A percentile compares a stretch with the other conserved stretches of the same genome.
Evolutionary conservation across 2,329 filamentous ascomycete species (phyloP).

Genomic region (Fusarium sterilihyphosum): DNA sequence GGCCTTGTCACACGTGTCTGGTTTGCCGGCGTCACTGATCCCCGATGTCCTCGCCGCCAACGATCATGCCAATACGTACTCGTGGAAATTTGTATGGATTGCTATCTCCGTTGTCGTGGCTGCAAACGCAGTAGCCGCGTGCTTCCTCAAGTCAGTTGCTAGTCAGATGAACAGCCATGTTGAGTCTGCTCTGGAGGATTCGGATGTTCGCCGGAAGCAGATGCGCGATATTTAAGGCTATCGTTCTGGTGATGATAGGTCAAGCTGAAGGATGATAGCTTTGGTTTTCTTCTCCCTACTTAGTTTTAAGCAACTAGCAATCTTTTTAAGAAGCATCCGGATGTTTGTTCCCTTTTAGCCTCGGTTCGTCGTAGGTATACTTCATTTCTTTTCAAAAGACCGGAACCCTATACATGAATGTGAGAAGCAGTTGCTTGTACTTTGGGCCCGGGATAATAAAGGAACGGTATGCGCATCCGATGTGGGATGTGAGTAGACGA

Average conservation of each 20-base stretch:
- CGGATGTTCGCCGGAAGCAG: not conserved
- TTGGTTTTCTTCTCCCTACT: not conserved
- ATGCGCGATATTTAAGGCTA: not conserved
- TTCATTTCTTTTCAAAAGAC: rapidly evolving
- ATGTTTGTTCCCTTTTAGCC: no score
- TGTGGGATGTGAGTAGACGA: rapidly evolving
- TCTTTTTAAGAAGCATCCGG: not conserved
- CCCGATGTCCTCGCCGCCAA: not conserved
- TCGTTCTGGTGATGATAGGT: rapidly evolving
- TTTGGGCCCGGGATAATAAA: no score
- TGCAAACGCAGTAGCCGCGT: not conserved
- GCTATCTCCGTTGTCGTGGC: not conserved
- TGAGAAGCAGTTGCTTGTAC: not conserved
- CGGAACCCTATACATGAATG: not conserved
- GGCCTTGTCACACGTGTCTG: not conserved
- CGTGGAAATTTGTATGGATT: not conserved
- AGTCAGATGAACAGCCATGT: not conserved
- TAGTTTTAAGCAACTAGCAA: not conserved
- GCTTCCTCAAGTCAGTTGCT: not conserved
- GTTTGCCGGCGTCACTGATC: not conserved
- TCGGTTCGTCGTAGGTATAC: rapidly evolving
- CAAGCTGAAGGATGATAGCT: rapidly evolving
- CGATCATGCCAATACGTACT: not conserved
- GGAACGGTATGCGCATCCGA: not conserved
- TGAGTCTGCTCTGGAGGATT: not conserved